Base-by-base conservation (phyloP, 2,329 filamentous ascomycete genomes). In the Ceratocystis cubensis region DNA sequence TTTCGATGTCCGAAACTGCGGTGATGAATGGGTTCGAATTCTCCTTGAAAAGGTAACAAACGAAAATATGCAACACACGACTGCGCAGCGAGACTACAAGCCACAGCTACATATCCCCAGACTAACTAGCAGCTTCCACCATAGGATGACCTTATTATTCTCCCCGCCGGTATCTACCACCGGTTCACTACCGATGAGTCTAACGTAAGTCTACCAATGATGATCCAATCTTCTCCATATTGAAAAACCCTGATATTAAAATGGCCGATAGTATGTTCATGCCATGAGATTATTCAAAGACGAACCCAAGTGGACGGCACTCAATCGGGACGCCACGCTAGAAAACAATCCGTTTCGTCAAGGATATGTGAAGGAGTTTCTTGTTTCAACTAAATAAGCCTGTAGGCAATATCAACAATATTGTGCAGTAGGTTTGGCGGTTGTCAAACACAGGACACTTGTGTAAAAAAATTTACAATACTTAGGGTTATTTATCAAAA, bases 231-330 rank as follows among this genome's bases (percentile, higher is more conserved):
- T 7, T 5, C 53, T 59, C 10, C 56, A 25, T 53, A 13, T 28
- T 53, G 48, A 53, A 25, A 25, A 41, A 3, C 15, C 2, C 28
- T 25, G 20, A 25, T 59, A 59, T 33, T 20, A n/a, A 30, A 7
- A n/a, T 3, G 7, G 13, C 56, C 56, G 6, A 6, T n/a, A 96
- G 92, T 96, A 93, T 74, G 90, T 96, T 71, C 89, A 95, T 74
- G 94, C 94, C 15, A 93, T 97, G 90, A 84, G 94, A 67, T 81
- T 99, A 64, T 99, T 97, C 83, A 92, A 97, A 79, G 94, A 97
- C 70, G 92, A 97, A 77, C 94, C 94, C 44, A 96, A 97, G 78
- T 99, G 94, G 94, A 97, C 91, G 45, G 89, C 94, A 15, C 77
- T 99, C 71, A 96, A 96, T 78, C 85, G 94, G 66, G 84, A 83